phyloP scores from a whole-genome alignment of 208 protist species.

The Leishmania guyanensis region DNA sequence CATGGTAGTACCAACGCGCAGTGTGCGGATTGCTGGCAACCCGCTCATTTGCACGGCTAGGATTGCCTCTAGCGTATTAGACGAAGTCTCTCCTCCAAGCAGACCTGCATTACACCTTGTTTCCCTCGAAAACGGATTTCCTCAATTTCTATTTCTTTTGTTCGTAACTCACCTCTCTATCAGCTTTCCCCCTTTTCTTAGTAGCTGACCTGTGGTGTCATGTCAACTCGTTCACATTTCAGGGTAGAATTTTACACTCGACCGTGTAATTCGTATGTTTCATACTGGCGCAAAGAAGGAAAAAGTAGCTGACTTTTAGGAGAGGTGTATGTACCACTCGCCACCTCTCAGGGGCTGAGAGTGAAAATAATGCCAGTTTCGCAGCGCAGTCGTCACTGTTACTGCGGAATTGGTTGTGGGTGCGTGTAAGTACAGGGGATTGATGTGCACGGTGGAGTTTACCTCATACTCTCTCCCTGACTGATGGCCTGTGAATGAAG shows the following conservation, averaged over 20 bases:
- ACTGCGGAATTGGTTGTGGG: not conserved
- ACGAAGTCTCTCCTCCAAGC: not conserved
- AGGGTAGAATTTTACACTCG: not conserved
- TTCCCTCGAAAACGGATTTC: slow-evolving; percentile 4
- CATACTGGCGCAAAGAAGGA: not conserved
- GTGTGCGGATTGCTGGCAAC: not conserved
- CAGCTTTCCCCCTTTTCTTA: slow-evolving; percentile 17
- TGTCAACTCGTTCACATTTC: not conserved
- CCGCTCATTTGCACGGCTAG: not conserved
- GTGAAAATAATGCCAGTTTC: not conserved
- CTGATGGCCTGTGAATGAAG: not conserved
- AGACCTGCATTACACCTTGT: not conserved
- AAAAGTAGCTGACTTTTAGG: not conserved
- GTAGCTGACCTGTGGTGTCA: not conserved
- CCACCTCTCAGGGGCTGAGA: not conserved
- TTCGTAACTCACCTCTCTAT: slow-evolving; percentile 4
- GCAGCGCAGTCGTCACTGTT: not conserved
- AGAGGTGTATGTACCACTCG: not conserved
- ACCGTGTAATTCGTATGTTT: not conserved
- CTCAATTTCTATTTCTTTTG: slow-evolving; percentile 6
- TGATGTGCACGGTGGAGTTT: not conserved
- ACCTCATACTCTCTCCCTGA: not conserved
- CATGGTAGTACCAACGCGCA: slow-evolving; percentile 49
- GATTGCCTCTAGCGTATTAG: not conserved
- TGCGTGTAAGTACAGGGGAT: not conserved